These are phyloP conservation scores for Xylariaceae sp. DNA, from an alignment of 2,329 filamentous ascomycete species.

Conservation along the genomic window DNA sequence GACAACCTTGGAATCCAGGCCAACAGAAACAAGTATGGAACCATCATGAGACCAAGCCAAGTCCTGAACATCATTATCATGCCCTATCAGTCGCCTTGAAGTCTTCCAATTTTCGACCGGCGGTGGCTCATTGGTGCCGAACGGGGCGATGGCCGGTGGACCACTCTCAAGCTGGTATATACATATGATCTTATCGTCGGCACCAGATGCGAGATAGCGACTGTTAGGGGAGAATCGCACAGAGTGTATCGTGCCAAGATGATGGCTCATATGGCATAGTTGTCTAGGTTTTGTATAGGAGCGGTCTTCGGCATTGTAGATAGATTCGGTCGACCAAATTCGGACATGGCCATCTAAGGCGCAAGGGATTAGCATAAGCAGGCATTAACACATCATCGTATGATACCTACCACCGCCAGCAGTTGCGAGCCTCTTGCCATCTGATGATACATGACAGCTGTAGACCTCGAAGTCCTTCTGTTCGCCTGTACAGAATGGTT, in stretches of 20 bases:
- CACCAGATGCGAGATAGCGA: constrained; percentile 92
- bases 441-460: constrained; percentile 94
- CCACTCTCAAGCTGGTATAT: constrained; percentile 90
- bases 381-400: background rate
- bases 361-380: constrained; percentile 13
- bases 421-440: constrained; percentile 88
- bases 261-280: constrained; percentile 96
- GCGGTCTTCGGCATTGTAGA: constrained; percentile 76
- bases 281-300: constrained; percentile 81
- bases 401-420: constrained; percentile 78
- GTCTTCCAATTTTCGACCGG: constrained; percentile 99
- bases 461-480: constrained; percentile 99
- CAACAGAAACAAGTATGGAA: constrained; percentile 92
- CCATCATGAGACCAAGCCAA: constrained; percentile 96
- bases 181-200: constrained; percentile 98
- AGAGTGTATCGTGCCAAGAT: constrained; percentile 95
- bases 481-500: constrained; percentile 63
- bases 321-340: constrained; percentile 95
- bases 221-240: constrained; percentile 96
- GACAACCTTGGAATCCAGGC: constrained; percentile 95
- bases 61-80: constrained; percentile 98
- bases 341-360: constrained; percentile 86
- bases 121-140: constrained; percentile 83
- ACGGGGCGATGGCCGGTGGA: constrained; percentile 73
- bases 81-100: constrained; percentile 86